Evolutionary conservation across 2,329 filamentous ascomycete genomes (phyloP).

Genomic region (Cercospora zeina): DNA sequence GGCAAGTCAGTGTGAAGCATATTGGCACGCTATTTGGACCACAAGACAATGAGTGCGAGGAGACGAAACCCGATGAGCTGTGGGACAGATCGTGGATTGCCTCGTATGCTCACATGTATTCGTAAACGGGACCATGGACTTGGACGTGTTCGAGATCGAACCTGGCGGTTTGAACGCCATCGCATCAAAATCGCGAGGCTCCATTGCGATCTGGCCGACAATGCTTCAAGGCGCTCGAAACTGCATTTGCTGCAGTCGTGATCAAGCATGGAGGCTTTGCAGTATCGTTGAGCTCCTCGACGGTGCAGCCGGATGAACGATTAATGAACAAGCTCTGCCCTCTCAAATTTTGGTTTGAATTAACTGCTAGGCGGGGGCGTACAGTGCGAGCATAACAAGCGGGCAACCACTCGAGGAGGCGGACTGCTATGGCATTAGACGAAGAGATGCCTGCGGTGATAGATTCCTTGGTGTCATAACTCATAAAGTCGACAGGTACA

Average conservation of each 20-base stretch:
- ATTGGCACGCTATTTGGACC: not conserved
- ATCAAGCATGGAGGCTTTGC: not conserved
- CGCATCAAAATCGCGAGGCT: not conserved
- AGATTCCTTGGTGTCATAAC: too few relatives aligned
- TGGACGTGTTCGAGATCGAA: not conserved
- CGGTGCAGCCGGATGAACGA: not conserved
- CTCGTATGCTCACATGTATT: not conserved
- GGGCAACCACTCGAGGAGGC: too few relatives aligned
- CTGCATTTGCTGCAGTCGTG: not conserved
- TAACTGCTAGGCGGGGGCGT: too few relatives aligned
- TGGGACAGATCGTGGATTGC: not conserved
- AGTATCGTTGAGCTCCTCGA: not conserved
- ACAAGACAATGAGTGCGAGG: not conserved
- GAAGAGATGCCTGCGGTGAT: too few relatives aligned
- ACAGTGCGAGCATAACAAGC: too few relatives aligned
- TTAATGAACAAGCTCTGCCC: not conserved
- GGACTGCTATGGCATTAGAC: too few relatives aligned
- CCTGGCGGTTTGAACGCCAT: not conserved
- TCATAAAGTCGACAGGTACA: too few relatives aligned
- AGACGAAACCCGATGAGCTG: not conserved
- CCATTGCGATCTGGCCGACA: not conserved
- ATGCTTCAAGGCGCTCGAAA: not conserved
- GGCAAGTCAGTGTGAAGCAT: not conserved
- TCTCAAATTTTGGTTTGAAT: too few relatives aligned
- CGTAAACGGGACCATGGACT: not conserved